phyloP scores from a whole-genome alignment of 345 rosid species.

The Rhizophora mangle region DNA sequence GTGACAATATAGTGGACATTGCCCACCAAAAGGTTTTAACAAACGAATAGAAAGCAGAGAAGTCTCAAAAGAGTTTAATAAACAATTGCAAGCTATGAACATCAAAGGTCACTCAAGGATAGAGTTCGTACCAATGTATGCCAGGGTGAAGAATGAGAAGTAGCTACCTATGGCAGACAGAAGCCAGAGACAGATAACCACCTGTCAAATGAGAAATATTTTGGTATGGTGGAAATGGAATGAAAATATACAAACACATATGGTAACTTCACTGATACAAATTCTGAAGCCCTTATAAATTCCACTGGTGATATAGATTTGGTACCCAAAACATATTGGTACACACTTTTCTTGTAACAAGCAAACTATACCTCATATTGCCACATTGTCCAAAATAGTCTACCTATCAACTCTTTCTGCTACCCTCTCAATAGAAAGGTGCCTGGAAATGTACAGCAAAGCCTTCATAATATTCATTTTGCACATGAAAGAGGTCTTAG shows the following conservation, averaged over 20 bases:
- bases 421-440: not conserved
- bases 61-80: not conserved
- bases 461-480: not conserved
- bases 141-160: slow-evolving; percentile 81
- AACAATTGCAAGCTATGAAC: not conserved
- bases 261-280: not conserved
- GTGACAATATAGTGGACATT: not conserved
- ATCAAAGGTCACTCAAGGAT: not conserved
- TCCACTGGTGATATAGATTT: no score
- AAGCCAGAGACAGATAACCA: slow-evolving; percentile 85
- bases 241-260: not conserved
- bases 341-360: not conserved
- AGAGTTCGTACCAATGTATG: slow-evolving; percentile 63
- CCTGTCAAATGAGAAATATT: slow-evolving; percentile 44
- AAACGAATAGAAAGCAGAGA: not conserved
- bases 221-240: not conserved
- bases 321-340: not conserved
- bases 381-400: not conserved
- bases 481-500: not conserved
- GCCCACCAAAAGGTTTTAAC: not conserved
- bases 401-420: not conserved
- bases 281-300: not conserved
- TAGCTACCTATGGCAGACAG: slow-evolving; percentile 74
- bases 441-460: not conserved
- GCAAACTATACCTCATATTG: not conserved